phyloP scores from a whole-genome alignment of 2,329 filamentous ascomycete species.

The Penicillium psychrosexuale region DNA sequence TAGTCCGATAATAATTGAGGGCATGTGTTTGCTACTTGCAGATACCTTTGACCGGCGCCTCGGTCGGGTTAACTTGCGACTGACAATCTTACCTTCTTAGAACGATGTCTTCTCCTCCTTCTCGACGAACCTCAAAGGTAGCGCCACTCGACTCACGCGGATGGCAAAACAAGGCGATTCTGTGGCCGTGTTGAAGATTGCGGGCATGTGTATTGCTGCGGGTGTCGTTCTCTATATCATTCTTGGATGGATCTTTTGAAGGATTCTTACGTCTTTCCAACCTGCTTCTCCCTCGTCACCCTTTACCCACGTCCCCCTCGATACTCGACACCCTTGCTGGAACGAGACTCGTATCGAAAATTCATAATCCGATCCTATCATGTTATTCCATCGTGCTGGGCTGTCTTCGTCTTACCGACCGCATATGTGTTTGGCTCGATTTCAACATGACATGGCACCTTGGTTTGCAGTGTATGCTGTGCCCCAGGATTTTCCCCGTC shows the following conservation, averaged over 20 bases:
- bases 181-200: conserved; percentile 83
- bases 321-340: conserved; percentile 19
- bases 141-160: conserved; percentile 73
- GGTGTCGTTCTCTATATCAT: conserved; percentile 76
- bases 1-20: background rate
- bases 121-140: conserved; percentile 76
- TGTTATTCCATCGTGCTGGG: background rate
- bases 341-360: conserved; percentile 9
- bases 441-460: background rate
- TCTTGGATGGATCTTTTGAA: conserved; percentile 58
- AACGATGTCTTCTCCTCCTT: conserved; percentile 90
- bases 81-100: conserved; percentile 42
- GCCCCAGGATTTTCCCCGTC: background rate
- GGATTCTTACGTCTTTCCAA: background rate
- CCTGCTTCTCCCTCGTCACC: background rate
- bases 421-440: background rate
- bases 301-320: background rate
- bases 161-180: conserved; percentile 93
- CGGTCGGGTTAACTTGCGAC: background rate
- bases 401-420: background rate
- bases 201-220: conserved; percentile 71
- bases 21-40: background rate
- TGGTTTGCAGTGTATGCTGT: background rate
- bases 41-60: too few relatives aligned
- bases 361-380: background rate